Conservation (phyloP, 192 early-diverging fungal species). For the Funneliformis mosseae region DNA sequence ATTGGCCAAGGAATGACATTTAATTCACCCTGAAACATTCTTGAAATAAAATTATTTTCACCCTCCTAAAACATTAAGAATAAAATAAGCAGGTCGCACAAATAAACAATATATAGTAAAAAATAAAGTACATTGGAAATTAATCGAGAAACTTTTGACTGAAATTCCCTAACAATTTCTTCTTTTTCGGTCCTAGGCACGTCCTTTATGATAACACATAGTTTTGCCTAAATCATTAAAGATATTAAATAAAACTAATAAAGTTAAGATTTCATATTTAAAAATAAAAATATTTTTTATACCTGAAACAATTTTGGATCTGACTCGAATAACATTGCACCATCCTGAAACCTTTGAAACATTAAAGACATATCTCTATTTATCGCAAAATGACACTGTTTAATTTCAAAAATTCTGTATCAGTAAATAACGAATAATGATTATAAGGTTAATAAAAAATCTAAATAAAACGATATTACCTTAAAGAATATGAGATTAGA, state of each 20-base stretch:
- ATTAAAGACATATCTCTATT: conserved; percentile 34
- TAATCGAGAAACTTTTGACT: background rate
- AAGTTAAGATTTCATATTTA: background rate
- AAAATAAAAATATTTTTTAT: background rate
- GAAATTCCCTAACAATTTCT: background rate
- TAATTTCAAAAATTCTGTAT: background rate
- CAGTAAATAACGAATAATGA: background rate
- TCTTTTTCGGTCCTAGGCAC: background rate
- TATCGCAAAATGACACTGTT: conserved; percentile 21
- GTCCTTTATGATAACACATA: conserved; percentile 30
- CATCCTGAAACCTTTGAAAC: conserved; percentile 36
- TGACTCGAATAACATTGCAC: background rate
- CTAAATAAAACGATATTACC: background rate
- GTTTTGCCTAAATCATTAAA: background rate
- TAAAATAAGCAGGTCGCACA: background rate
- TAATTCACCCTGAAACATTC: conserved; percentile 8
- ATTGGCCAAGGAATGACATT: conserved; percentile 35
- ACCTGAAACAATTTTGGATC: conserved; percentile 26
- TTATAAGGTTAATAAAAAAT: background rate
- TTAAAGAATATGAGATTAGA: conserved; percentile 24
- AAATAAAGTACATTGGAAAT: background rate
- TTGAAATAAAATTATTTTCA: conserved; percentile 33
- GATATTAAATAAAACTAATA: background rate
- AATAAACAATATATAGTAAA: background rate
- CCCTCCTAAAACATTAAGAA: conserved; percentile 3